A percentile compares a stretch with the other conserved stretches of the same genome.
These are phyloP conservation scores for Bruguiera hainesii DNA, from an alignment of 441 rosid species.

Conservation along the genomic window DNA sequence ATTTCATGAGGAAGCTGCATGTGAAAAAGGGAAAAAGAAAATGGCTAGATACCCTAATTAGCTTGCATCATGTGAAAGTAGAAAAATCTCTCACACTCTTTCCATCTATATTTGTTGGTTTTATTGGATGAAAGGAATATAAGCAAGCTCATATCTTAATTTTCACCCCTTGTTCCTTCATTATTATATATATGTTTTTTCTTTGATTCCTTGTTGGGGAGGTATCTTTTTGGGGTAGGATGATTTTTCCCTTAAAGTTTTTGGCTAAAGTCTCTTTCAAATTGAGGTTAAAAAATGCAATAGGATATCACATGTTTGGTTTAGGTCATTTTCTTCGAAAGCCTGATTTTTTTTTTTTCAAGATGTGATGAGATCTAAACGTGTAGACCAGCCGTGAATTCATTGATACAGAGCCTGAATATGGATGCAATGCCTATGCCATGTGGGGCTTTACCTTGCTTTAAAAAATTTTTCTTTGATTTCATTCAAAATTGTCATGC, in stretches of 20 bases:
- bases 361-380: slow-evolving; percentile 11
- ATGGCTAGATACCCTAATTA: too few species aligned
- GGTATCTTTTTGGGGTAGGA: slow-evolving; percentile 5
- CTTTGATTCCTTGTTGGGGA: slow-evolving; percentile 19
- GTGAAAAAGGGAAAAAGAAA: neutral
- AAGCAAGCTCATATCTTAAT: too few species aligned
- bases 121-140: too few species aligned
- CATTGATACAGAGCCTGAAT: slow-evolving; percentile 2
- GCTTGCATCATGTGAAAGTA: neutral
- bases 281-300: slow-evolving; percentile 1
- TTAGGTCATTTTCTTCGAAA: slow-evolving; percentile 34
- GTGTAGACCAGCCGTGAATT: slow-evolving; percentile 12
- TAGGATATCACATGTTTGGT: slow-evolving; percentile 29
- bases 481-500: slow-evolving; percentile 23
- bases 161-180: too few species aligned
- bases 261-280: slow-evolving; percentile 23
- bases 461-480: slow-evolving; percentile 15
- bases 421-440: neutral
- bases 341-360: neutral
- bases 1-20: slow-evolving; percentile 8
- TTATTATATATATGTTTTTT: slow-evolving; percentile 8
- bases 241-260: slow-evolving; percentile 22
- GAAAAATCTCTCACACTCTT: neutral
- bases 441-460: slow-evolving; percentile 22
- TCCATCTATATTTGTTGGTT: too few species aligned